Base-by-base conservation (phyloP, 2,329 filamentous ascomycete species). In the Colletotrichum sp. region DNA sequence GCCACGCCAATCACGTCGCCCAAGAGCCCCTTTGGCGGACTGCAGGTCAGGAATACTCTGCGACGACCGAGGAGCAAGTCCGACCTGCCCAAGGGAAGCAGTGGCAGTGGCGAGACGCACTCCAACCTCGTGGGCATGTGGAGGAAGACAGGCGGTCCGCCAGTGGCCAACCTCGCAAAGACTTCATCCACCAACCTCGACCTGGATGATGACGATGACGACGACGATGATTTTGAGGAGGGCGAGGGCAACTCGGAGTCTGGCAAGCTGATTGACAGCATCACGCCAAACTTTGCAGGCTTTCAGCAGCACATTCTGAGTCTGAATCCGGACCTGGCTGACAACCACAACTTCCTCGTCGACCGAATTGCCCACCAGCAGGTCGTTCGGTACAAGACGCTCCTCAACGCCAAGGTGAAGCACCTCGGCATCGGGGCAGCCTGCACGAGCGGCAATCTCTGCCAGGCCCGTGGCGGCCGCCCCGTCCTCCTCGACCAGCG, bases 301-400 rank as follows among this genome's bases (percentile, higher is more conserved):
- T 98, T 98, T 85, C 92, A 92, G 78, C 89, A 91, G 28, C 94
- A 98, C 81, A 90, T 96, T 21, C 86, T 92, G 62, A 89, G 91
- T 75, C 86, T 98, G 59, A 98, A 98, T 80, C 95, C 95, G n/a
- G 86, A 89, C 13, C 87, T 98, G 73, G 87, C 78, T 10, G 88
- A 89, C 10, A 89, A 81, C 6, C 89, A 90, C 79, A 85, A 81
- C 36, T 93, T 92, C 83, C 88, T 98, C 78, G 91, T 96, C 16
- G 94, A 97, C 34, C 93, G 96, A 62, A 94, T 98, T 79, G 95
- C 94, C 0, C 91, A 95, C 78, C 95, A 98, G 81, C 95, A 98
- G 83, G 87, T 93, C 63, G 88, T 92, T 75, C 92, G 96, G 71
- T 98, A 96, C 84, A 97, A 96, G 83, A 91, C 91, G 32, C 87